Evolutionary conservation across 805 yeast genomes (phyloP).

Genomic region (Lipomyces spencermartinsiae): DNA sequence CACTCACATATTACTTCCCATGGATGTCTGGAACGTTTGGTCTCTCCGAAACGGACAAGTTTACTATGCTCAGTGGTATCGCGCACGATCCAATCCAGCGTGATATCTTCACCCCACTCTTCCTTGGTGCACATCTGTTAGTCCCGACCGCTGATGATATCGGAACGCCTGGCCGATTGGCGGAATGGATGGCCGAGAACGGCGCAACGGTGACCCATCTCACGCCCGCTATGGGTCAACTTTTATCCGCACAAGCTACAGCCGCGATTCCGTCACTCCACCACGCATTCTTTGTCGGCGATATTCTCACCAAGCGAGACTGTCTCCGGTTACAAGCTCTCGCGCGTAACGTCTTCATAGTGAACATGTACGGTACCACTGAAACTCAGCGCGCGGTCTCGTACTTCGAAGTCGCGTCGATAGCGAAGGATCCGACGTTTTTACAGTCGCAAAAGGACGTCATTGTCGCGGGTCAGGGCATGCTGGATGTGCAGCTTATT

Average conservation of each 20-base stretch:
- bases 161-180: constrained; percentile 97
- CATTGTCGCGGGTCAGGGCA: constrained; percentile 98
- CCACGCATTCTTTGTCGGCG: constrained; percentile 99
- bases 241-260: constrained; percentile 92
- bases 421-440: constrained; percentile 70
- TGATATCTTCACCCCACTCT: constrained; percentile 97
- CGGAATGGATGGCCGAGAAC: constrained; percentile 94
- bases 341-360: constrained; percentile 87
- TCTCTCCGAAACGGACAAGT: constrained; percentile 77
- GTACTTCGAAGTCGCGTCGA: constrained; percentile 83
- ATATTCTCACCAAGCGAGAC: constrained; percentile 94
- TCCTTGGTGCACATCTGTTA: constrained; percentile 88
- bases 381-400: constrained; percentile 99
- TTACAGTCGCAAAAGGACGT: constrained; percentile 87
- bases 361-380: constrained; percentile 99
- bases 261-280: constrained; percentile 83
- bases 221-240: constrained; percentile 99
- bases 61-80: constrained; percentile 97
- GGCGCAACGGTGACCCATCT: constrained; percentile 96
- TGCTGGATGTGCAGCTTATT: constrained; percentile 90
- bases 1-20: constrained; percentile 95
- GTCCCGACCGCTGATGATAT: constrained; percentile 98
- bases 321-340: constrained; percentile 89
- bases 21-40: constrained; percentile 95
- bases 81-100: constrained; percentile 99